phyloP scores from a whole-genome alignment of 1,284 basidiomycete genomes.

The Papiliotrema terrestris region DNA sequence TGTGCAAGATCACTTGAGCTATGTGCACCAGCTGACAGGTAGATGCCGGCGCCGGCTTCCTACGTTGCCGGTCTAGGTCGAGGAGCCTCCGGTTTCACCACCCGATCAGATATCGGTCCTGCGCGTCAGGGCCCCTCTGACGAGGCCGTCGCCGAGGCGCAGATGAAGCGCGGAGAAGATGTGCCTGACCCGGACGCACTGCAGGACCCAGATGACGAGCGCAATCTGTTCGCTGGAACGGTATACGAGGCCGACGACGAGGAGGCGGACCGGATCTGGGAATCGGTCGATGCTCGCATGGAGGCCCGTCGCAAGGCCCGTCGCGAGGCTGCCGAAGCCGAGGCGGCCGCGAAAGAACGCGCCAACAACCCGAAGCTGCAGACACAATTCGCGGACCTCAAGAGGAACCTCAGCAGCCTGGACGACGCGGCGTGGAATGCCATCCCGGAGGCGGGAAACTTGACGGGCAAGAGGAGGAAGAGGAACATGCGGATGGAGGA shows the following conservation, averaged over 20 bases:
- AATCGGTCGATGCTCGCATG: constrained; percentile 83
- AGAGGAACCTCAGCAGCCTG: constrained; percentile 79
- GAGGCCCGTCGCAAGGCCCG: constrained; percentile 75
- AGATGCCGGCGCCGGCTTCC: constrained; percentile 76
- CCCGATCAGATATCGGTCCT: constrained; percentile 97
- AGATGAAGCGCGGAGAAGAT: constrained; percentile 79
- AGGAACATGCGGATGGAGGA: constrained; percentile 64
- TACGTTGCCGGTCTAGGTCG: constrained; percentile 95
- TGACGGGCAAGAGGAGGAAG: constrained; percentile 86
- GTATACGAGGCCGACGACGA: constrained; percentile 97
- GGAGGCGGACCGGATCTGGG: constrained; percentile 94
- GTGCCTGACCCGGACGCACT: constrained; percentile 78
- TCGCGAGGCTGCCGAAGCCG: constrained; percentile 50
- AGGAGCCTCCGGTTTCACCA: constrained; percentile 97
- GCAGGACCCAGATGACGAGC: constrained; percentile 97
- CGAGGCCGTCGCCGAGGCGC: constrained; percentile 79
- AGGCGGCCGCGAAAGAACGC: constrained; percentile 42
- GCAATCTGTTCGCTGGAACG: constrained; percentile 89
- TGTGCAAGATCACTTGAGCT: background rate
- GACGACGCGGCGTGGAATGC: constrained; percentile 91
- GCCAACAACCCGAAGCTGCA: constrained; percentile 51
- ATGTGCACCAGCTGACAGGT: background rate
- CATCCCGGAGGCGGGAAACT: constrained; percentile 93
- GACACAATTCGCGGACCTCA: constrained; percentile 83
- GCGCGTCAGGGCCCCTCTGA: constrained; percentile 90